Percentiles rank a stretch among this genome's conserved stretches.
Evolutionary conservation across 257 asterid genomes (phyloP).

Genomic region (Jaltomata sinuosa): DNA sequence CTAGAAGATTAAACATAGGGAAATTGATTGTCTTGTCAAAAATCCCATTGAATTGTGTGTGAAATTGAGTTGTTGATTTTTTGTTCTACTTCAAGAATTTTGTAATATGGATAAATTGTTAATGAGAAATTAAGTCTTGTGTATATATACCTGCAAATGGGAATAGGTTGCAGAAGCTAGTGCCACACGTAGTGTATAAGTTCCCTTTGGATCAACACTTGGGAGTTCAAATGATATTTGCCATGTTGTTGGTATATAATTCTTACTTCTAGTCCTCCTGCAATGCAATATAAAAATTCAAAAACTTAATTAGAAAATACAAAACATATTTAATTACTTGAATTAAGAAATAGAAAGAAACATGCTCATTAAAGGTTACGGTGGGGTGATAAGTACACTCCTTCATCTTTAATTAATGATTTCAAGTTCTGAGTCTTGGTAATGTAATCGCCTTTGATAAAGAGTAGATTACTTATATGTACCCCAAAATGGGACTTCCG

Average conservation of each 20-base stretch:
- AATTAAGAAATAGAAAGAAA: neutral
- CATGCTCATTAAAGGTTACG: neutral
- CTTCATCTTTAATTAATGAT: neutral
- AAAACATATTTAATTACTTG: neutral
- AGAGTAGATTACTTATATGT: too few relatives aligned
- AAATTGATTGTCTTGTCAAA: too few relatives aligned
- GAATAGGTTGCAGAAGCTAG: conserved; percentile 8
- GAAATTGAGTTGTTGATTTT: too few relatives aligned
- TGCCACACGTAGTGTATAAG: conserved; percentile 3
- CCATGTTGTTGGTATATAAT: conserved; percentile 9
- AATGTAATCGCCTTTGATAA: neutral
- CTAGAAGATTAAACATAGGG: too few relatives aligned
- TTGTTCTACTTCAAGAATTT: neutral
- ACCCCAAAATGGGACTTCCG: neutral
- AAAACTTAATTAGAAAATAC: neutral
- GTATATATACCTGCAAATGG: neutral
- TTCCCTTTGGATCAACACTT: neutral
- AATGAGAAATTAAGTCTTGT: neutral
- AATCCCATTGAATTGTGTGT: too few relatives aligned
- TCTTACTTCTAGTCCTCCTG: neutral
- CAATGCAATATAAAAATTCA: neutral
- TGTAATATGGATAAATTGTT: neutral
- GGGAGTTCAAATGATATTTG: neutral
- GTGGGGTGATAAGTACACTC: neutral
- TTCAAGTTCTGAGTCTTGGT: neutral